Percentiles rank a stretch among this genome's conserved stretches.
Conservation (phyloP, 306 rosid genomes). For the Lathyrus oleraceus region DNA sequence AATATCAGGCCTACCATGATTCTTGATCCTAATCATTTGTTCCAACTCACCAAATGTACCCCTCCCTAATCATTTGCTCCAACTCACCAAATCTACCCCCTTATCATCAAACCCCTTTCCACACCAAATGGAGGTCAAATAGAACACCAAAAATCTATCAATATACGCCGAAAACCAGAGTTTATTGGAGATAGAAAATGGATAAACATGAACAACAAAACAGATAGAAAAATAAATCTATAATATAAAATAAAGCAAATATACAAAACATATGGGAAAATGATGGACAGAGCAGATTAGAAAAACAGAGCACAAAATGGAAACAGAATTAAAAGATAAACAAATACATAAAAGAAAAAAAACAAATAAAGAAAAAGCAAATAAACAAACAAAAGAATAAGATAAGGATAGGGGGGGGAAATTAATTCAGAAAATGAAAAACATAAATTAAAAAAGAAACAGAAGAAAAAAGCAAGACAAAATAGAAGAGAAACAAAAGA, state of each 20-base stretch:
- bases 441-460: background rate
- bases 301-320: background rate
- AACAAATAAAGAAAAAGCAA: background rate
- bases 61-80: too few relatives aligned
- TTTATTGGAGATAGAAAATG: background rate
- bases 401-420: background rate
- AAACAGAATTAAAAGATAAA: background rate
- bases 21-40: too few relatives aligned
- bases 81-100: too few relatives aligned
- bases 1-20: too few relatives aligned
- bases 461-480: background rate
- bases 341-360: background rate
- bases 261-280: background rate
- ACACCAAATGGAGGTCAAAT: background rate
- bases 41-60: too few relatives aligned
- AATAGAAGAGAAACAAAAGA: background rate
- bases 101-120: too few relatives aligned
- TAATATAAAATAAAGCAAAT: background rate
- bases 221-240: background rate
- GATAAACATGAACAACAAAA: background rate
- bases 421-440: background rate
- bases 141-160: background rate
- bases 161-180: background rate
- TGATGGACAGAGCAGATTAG: background rate
- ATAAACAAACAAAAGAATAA: background rate